phyloP scores from a whole-genome alignment of 306 rosid species.

The Dalbergia oliveri region DNA sequence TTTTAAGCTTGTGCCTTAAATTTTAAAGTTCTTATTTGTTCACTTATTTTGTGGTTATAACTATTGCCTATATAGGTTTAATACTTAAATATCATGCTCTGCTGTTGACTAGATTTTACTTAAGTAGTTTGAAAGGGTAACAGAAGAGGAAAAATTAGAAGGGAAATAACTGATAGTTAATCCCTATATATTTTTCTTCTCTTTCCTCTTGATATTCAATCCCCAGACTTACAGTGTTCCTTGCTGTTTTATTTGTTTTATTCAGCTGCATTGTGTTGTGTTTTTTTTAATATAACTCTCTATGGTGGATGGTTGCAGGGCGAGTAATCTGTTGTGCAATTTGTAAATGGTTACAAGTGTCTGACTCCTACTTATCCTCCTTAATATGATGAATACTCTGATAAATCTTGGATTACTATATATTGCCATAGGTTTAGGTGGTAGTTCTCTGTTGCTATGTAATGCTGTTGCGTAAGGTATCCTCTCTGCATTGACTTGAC shows the following conservation, averaged over 20 bases:
- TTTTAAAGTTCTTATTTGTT: conserved; percentile 17
- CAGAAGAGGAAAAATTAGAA: neutral
- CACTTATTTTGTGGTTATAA: conserved; percentile 22
- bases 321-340: conserved; percentile 15
- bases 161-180: conserved; percentile 22
- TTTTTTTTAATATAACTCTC: conserved; percentile 1
- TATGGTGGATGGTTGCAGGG: conserved; percentile 16
- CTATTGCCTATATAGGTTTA: neutral
- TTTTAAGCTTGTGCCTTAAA: neutral
- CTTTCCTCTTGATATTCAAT: neutral
- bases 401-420: conserved; percentile 10
- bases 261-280: conserved; percentile 15
- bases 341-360: neutral
- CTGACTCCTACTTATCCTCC: conserved; percentile 7
- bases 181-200: conserved; percentile 7
- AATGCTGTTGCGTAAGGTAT: neutral
- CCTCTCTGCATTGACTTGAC: conserved; percentile 11
- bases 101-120: neutral
- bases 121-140: conserved; percentile 13
- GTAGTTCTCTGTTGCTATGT: conserved; percentile 22
- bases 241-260: neutral
- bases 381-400: neutral
- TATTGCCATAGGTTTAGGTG: conserved; percentile 11
- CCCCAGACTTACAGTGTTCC: neutral
- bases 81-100: conserved; percentile 32